Base-by-base conservation (phyloP, 1,284 basidiomycete genomes). In the Salmacisia buchloeana region DNA sequence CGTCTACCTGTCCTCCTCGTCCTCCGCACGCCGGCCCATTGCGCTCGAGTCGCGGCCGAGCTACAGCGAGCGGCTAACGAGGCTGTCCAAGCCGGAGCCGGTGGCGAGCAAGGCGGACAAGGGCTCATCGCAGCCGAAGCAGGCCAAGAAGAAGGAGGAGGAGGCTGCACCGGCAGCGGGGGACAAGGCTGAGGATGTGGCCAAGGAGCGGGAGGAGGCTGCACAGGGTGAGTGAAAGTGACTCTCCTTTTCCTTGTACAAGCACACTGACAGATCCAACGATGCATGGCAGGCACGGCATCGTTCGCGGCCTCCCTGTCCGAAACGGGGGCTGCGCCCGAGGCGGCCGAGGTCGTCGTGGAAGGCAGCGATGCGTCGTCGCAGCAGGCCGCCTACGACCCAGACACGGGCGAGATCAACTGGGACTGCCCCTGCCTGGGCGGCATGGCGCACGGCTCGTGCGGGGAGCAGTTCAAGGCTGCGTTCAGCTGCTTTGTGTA, bases 401-500 rank as follows among this genome's bases (percentile, higher is more conserved):
- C 94, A 23, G 91, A 87, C 70, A 98, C 94, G 0, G 94, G 94
- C 61, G 71, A 77, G 65, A 79, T 80, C 65, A 80, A 80, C 65
- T 80, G 78, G 78, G 78, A 80, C 69, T 80, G 79, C 68, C 79
- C 79, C 69, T 98, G 94, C 80, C 86, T 98, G 12, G 94, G 94
- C 29, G 96, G 94, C 62, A 97, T 98, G 96, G 94, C 96, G 2
- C 85, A 97, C 76, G 96, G 96, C 5, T 92, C 94, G 1, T 99
- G 94, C 77, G 94, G 94, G 12, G 85, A 86, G 69, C 85, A 97
- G 75, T 99, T 99, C 84, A 89, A 91, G 73, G 89, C 89, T 67
- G 94, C 96, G 0, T 99, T 99, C 83, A 92, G 91, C 43, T 99
- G 94, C 83, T 99, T 99, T 74, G 87, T 99, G 3, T 90, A 87